Conservation (phyloP, 108 stramenopile species). For the Bacterosira constricta region DNA sequence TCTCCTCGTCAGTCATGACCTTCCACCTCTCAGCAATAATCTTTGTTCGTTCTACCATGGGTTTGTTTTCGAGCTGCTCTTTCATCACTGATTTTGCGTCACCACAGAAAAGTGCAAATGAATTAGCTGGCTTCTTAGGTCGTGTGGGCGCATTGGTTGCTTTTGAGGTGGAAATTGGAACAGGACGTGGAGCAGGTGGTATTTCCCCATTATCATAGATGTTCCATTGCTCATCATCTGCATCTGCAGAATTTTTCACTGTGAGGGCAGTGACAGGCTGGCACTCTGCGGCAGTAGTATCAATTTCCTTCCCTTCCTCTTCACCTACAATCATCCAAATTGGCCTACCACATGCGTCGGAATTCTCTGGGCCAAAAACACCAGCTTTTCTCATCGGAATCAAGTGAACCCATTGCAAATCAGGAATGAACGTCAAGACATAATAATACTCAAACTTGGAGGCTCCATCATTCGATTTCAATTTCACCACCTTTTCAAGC, state of each 20-base stretch:
- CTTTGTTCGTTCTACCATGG: conserved; percentile 16
- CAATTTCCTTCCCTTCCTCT: conserved; percentile 79
- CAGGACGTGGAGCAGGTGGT: conserved; percentile 8
- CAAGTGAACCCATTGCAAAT: conserved; percentile 87
- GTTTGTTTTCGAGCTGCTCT: conserved; percentile 1
- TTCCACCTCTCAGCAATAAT: conserved; percentile 25
- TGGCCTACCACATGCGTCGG: conserved; percentile 64
- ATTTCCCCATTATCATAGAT: conserved; percentile 44
- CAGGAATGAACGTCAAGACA: conserved; percentile 86
- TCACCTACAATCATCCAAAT: conserved; percentile 82
- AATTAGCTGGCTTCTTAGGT: conserved; percentile 29
- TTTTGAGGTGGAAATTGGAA: not conserved
- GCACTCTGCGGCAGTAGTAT: conserved; percentile 70
- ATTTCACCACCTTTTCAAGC: conserved; percentile 83
- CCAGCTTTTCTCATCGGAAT: conserved; percentile 82
- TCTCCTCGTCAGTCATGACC: conserved; percentile 8
- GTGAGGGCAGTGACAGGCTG: conserved; percentile 60
- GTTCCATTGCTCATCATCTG: conserved; percentile 91
- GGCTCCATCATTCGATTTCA: conserved; percentile 51
- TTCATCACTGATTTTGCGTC: conserved; percentile 19
- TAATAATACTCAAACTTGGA: conserved; percentile 58
- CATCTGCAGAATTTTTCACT: conserved; percentile 74
- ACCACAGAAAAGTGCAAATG: conserved; percentile 27
- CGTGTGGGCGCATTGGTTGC: not conserved
- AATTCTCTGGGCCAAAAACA: conserved; percentile 61